phyloP scores from a whole-genome alignment of 768 basidiomycete species.

The Hysterangium stoloniferum region DNA sequence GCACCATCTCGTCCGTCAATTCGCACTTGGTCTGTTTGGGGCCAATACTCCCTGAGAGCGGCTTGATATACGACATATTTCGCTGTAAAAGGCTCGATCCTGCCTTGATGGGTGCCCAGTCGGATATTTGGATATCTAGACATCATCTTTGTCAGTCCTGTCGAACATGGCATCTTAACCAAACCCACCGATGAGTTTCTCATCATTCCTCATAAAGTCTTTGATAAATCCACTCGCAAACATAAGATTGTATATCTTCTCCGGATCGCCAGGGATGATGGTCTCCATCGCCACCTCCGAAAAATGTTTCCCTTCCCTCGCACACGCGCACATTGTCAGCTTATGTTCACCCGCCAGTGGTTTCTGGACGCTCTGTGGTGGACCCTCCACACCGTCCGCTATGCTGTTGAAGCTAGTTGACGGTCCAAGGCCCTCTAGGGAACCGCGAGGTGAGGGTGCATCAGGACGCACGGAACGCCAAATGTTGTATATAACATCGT shows the following conservation, averaged over 20 bases:
- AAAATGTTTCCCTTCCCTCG: constrained; percentile 60
- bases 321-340: constrained; percentile 69
- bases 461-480: constrained; percentile 88
- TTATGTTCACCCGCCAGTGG: constrained; percentile 31
- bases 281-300: constrained; percentile 68
- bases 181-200: constrained; percentile 75
- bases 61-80: constrained; percentile 96
- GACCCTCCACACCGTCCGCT: constrained; percentile 17
- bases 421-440: constrained; percentile 10
- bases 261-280: constrained; percentile 82
- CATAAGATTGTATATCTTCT: constrained; percentile 92
- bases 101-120: constrained; percentile 71
- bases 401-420: constrained; percentile 6
- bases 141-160: background rate
- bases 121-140: constrained; percentile 89
- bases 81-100: constrained; percentile 67
- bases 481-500: constrained; percentile 91
- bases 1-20: constrained; percentile 75
- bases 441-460: constrained; percentile 21
- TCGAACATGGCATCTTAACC: background rate
- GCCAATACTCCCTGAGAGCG: constrained; percentile 77
- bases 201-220: constrained; percentile 84
- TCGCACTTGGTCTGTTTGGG: constrained; percentile 96
- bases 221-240: constrained; percentile 95
- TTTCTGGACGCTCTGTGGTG: constrained; percentile 17